Evolutionary conservation across 192 early-diverging fungal species (phyloP), one percentile per base, ranked within the genome.

Genomic region (Podila epicladia): DNA sequence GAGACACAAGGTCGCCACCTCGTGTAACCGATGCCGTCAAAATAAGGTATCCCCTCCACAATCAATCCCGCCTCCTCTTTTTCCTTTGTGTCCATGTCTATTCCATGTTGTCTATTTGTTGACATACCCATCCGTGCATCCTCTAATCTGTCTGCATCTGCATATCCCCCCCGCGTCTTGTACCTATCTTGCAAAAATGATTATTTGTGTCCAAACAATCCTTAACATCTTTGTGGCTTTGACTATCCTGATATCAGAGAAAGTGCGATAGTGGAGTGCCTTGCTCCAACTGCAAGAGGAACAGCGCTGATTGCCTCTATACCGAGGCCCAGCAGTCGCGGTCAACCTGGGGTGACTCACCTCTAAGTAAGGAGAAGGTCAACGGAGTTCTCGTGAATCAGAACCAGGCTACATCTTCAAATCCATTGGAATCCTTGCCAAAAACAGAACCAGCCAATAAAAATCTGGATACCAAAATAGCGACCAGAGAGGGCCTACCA

Each of bases 241-340:
- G 33, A 20, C n/a, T 48, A 45, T 4, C 17, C 41, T 17, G 11
- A 55, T 24, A 26, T 22, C 26, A 80, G 77, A 65, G 77, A 3
- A 80, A 80, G 45, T 80, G 77, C 48, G 77, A 80, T 57, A 73
- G 77, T 31, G 77, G 77, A 5, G 71, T 80, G 19, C 77, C 77
- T 17, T 80, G 77, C 35, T 80, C 77, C 20, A 80, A 80, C 58
- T 80, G 77, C 57, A 72, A 73, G 71, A 68, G 71, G 31, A 80
- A 80, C 67, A 80, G 72, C 9, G 70, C 71, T 12, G 77, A 80
- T 45, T 80, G 77, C 60, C 32, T 72, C 20, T 80, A 80, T 32
- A 80, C 77, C 0, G 77, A 80, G 69, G 77, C 77, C 32, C 77
- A 80, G 41, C 77, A 69, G 62, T 80, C 77, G 6, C 77, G 77